Conservation (phyloP, 441 rosid species). For the Hura crepitans region DNA sequence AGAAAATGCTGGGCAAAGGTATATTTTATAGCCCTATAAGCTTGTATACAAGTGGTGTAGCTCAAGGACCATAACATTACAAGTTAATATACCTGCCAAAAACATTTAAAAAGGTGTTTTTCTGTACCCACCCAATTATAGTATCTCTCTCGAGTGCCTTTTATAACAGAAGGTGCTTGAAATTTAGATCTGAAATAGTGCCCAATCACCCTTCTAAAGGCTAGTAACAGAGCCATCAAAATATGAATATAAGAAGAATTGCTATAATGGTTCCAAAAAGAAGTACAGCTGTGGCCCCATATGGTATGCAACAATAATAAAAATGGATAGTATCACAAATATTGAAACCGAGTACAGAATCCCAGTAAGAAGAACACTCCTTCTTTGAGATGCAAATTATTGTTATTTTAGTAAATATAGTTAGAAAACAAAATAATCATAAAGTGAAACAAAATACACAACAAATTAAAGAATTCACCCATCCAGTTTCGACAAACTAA, state of each 20-base stretch:
- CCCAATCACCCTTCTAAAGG: constrained; percentile 68
- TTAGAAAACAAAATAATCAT: neutral
- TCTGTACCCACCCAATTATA: constrained; percentile 53
- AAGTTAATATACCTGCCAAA: constrained; percentile 67
- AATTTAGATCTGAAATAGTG: constrained; percentile 51
- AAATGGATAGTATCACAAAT: constrained; percentile 40
- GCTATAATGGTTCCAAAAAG: constrained; percentile 70
- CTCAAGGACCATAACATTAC: constrained; percentile 60
- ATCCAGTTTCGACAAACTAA: constrained; percentile 57
- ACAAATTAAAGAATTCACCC: constrained; percentile 43
- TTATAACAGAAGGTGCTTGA: constrained; percentile 55
- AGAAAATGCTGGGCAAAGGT: constrained; percentile 52
- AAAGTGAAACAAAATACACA: neutral
- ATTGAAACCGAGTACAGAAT: constrained; percentile 54
- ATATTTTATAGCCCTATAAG: constrained; percentile 78
- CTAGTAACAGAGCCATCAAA: constrained; percentile 58
- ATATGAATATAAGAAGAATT: constrained; percentile 45
- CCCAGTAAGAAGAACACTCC: constrained; percentile 61
- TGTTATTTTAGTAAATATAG: constrained; percentile 11
- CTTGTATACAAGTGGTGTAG: too few relatives aligned
- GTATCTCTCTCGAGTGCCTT: constrained; percentile 60
- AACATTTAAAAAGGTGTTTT: constrained; percentile 60
- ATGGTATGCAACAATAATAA: constrained; percentile 58
- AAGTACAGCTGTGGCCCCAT: constrained; percentile 72
- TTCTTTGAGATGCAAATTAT: constrained; percentile 39